Conservation (phyloP, 2,329 filamentous ascomycete species). For the Dothistroma pini region DNA sequence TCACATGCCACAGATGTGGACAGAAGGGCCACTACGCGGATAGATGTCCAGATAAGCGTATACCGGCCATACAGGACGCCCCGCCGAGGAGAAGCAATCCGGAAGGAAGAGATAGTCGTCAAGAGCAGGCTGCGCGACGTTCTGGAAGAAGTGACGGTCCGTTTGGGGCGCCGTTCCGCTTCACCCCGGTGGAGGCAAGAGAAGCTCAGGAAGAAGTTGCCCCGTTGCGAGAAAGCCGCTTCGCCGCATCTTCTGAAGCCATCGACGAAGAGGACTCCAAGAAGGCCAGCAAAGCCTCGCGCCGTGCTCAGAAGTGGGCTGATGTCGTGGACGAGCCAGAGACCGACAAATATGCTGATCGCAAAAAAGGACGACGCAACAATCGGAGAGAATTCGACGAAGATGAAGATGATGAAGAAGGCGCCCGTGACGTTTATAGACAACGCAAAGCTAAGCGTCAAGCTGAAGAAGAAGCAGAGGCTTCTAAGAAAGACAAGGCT, state of each 20-base stretch:
- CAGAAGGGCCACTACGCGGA: conserved; percentile 16
- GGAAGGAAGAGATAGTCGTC: not conserved
- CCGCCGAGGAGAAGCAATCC: not conserved
- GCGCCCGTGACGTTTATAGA: conserved; percentile 26
- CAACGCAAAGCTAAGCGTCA: conserved; percentile 24
- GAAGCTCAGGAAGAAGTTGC: not conserved
- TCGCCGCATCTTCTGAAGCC: not conserved
- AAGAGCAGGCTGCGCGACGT: not conserved
- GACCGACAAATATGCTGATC: conserved; percentile 10
- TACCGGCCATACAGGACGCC: not conserved
- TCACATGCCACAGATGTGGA: conserved; percentile 16
- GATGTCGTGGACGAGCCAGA: conserved; percentile 21
- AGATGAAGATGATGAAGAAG: conserved; percentile 29
- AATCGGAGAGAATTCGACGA: conserved; percentile 24
- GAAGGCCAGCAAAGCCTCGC: not conserved
- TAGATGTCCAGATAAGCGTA: conserved; percentile 5
- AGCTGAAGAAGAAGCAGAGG: conserved; percentile 20
- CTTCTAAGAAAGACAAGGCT: conserved; percentile 23
- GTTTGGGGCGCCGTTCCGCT: not conserved
- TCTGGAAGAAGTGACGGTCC: not conserved
- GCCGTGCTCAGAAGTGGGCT: conserved; percentile 12
- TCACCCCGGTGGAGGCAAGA: not conserved
- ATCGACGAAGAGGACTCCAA: not conserved
- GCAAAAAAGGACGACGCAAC: conserved; percentile 16
- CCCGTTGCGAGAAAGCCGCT: not conserved